These are phyloP conservation scores for Deuterostichococcus epilithicus DNA, from an alignment of 139 green algal species.

Conservation along the genomic window DNA sequence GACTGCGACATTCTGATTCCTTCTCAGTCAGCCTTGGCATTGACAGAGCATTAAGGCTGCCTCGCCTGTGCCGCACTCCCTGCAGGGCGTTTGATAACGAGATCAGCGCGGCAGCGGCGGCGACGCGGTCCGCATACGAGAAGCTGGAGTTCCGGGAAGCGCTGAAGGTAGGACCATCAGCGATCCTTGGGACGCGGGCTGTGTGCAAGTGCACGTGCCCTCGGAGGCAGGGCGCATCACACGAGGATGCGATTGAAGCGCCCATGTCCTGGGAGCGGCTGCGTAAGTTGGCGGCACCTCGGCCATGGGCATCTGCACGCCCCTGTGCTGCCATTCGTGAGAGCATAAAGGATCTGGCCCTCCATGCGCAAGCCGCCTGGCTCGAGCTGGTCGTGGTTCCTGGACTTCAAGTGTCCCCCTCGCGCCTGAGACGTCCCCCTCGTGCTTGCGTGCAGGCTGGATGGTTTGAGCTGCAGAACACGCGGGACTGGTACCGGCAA, in stretches of 20 bases:
- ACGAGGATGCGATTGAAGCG: too few species aligned
- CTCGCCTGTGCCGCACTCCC: neutral
- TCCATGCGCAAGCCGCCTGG: too few species aligned
- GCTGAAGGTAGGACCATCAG: constrained; percentile 78
- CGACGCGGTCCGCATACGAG: constrained; percentile 57
- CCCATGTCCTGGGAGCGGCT: too few species aligned
- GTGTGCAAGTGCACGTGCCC: constrained; percentile 29
- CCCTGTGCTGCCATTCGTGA: too few species aligned
- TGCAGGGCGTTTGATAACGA: constrained; percentile 86
- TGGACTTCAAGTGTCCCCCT: too few species aligned
- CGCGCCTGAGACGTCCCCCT: too few species aligned
- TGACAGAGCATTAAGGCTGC: neutral
- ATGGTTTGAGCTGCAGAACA: constrained; percentile 81
- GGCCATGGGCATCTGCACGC: too few species aligned
- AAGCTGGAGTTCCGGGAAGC: constrained; percentile 92
- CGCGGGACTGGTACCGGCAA: constrained; percentile 86
- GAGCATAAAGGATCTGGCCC: too few species aligned
- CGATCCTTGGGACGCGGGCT: too few species aligned
- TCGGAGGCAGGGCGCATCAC: too few species aligned
- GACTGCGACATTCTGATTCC: neutral
- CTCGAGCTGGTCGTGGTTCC: too few species aligned
- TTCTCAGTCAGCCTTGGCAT: neutral
- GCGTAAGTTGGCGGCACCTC: too few species aligned
- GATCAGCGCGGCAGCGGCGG: constrained; percentile 76
- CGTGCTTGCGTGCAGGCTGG: neutral